phyloP scores from a whole-genome alignment of 2,329 filamentous ascomycete genomes.

The Clarireedia monteithiana region DNA sequence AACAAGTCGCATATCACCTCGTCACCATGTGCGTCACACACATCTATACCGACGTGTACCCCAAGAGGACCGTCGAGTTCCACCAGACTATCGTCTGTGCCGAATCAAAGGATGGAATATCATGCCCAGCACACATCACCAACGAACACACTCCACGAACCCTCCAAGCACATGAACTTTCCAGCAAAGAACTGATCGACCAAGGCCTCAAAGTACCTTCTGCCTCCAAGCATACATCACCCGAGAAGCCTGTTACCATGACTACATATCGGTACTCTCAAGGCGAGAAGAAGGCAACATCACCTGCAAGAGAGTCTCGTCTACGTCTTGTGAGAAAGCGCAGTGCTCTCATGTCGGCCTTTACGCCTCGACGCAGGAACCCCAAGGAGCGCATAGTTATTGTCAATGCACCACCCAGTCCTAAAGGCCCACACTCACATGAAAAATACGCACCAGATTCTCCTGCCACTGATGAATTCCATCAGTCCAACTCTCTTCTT shows the following conservation, averaged over 20 bases:
- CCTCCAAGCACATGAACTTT: conserved; percentile 29
- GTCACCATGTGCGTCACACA: conserved; percentile 44
- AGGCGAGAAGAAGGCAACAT: conserved; percentile 26
- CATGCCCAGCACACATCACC: conserved; percentile 36
- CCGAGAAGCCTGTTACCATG: conserved; percentile 24
- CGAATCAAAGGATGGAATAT: conserved; percentile 32
- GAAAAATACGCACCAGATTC: conserved; percentile 35
- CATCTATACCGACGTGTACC: conserved; percentile 39
- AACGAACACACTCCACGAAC: conserved; percentile 36
- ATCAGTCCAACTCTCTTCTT: conserved; percentile 20
- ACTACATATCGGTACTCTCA: conserved; percentile 12
- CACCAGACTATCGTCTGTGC: conserved; percentile 32
- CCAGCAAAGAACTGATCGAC: conserved; percentile 16
- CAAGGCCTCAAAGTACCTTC: conserved; percentile 15
- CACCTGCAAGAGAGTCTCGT: conserved; percentile 29
- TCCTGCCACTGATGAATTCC: conserved; percentile 23
- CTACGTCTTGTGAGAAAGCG: conserved; percentile 29
- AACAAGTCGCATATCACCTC: not conserved
- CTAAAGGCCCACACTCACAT: conserved; percentile 36
- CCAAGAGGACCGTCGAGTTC: conserved; percentile 34
- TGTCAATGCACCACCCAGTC: conserved; percentile 38
- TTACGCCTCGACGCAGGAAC: conserved; percentile 21
- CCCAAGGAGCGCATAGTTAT: conserved; percentile 38
- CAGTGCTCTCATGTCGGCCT: conserved; percentile 15
- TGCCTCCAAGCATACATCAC: conserved; percentile 29